phyloP scores from a whole-genome alignment of 2,329 filamentous ascomycete genomes.

The Tothia fuscella region DNA sequence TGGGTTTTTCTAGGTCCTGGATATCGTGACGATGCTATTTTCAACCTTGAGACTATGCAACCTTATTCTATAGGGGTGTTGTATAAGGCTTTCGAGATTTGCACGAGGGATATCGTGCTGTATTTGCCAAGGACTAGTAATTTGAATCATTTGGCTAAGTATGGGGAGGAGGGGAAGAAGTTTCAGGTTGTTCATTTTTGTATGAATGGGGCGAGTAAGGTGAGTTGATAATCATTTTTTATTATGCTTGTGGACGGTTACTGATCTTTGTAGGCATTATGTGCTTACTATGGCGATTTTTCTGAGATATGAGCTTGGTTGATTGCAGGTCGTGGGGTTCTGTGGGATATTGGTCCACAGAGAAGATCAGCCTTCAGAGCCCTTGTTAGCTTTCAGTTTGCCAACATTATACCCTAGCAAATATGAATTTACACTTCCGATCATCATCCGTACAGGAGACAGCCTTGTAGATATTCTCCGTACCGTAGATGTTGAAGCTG shows the following conservation, averaged over 20 bases:
- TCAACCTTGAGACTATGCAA: constrained; percentile 75
- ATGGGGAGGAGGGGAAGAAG: constrained; percentile 38
- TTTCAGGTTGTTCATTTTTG: constrained; percentile 81
- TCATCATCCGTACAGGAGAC: too few relatives aligned
- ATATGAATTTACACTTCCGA: too few relatives aligned
- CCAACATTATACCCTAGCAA: too few relatives aligned
- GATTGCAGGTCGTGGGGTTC: too few relatives aligned
- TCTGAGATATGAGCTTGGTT: too few relatives aligned
- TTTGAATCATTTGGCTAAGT: constrained; percentile 60
- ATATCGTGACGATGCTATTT: constrained; percentile 56
- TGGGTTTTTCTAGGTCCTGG: constrained; percentile 41
- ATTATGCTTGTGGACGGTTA: constrained; percentile 11
- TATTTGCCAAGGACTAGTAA: constrained; percentile 82
- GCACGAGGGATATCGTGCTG: constrained; percentile 49
- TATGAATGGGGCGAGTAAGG: constrained; percentile 80
- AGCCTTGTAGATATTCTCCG: too few relatives aligned
- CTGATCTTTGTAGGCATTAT: constrained; percentile 37
- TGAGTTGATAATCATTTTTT: constrained; percentile 20
- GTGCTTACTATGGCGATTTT: constrained; percentile 47
- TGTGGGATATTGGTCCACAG: too few relatives aligned
- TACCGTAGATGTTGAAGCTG: too few relatives aligned
- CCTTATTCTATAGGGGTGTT: constrained; percentile 64
- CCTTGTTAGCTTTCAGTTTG: too few relatives aligned
- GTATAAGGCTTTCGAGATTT: constrained; percentile 45
- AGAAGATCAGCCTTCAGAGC: too few relatives aligned